Evolutionary conservation across 164 flowering plant genomes (phyloP).

Genomic region (Sextonia rubra): DNA sequence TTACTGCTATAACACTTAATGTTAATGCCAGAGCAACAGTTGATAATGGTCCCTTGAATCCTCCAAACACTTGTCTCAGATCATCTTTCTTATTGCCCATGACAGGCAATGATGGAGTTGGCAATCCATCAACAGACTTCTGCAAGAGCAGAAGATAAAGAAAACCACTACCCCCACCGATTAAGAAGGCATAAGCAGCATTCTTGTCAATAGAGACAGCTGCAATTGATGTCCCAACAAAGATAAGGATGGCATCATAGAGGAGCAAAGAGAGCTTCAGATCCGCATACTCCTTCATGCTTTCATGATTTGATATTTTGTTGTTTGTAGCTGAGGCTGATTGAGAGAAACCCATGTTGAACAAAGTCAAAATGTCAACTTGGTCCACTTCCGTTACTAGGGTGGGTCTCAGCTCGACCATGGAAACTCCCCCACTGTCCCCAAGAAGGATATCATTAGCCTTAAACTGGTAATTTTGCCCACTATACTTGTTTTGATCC

Average conservation of each 20-base stretch:
- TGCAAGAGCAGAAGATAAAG: constrained; percentile 68
- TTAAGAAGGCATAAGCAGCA: constrained; percentile 48
- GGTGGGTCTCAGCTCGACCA: constrained; percentile 76
- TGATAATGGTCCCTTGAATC: constrained; percentile 40
- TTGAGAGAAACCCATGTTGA: constrained; percentile 11
- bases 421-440: constrained; percentile 48
- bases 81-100: constrained; percentile 9
- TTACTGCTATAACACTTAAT: constrained; percentile 28
- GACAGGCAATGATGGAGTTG: constrained; percentile 30
- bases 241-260: constrained; percentile 57
- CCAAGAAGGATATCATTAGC: constrained; percentile 62
- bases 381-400: constrained; percentile 35
- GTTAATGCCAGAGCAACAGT: constrained; percentile 47
- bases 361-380: constrained; percentile 21
- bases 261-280: constrained; percentile 69
- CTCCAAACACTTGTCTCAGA: constrained; percentile 24
- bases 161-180: constrained; percentile 72
- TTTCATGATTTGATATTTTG: constrained; percentile 46
- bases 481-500: constrained; percentile 16
- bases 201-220: constrained; percentile 40
- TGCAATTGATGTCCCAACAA: constrained; percentile 46
- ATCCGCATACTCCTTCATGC: constrained; percentile 78
- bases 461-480: constrained; percentile 42
- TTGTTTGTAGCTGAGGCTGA: constrained; percentile 13
- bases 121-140: constrained; percentile 72